Base-by-base conservation (phyloP, 139 green algal genomes). In the Picochlorum sp. region DNA sequence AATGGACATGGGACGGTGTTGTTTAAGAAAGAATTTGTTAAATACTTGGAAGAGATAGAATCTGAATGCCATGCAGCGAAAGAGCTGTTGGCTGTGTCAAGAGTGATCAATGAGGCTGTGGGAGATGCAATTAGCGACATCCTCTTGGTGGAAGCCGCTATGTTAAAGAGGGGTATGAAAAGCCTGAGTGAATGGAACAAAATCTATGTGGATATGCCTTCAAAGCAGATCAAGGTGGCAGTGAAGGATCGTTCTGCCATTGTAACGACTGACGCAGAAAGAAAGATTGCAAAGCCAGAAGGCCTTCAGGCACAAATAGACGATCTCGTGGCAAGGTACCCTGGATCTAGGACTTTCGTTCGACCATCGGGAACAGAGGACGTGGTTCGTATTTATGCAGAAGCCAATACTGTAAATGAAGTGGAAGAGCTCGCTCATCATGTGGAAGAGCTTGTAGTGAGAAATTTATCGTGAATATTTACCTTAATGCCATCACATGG, bases 1-100 rank as follows among this genome's bases (percentile, higher is more conserved):
- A 99, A 99, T 62, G 93, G 93, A 6, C 92, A 98, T 59, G 92
- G 92, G 63, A 96, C 87, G 0, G 85, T 96, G 30, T 70, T 98
- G 7, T 95, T 98, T 64, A 76, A 69, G 12, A 36, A 61, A 1
- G 13, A 31, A 5, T 62, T 94, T 33, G 24, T 59, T 7, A 33
- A 49, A 35, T 32, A 45, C 18, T 10, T 67, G 26, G 30, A 26
- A 3, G 28, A 45, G 1, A 13, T 67, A 33, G 20, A 43, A 5
- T 20, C 20, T n/a, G 51, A 69, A 39, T 61, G 33, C 30, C n/a
- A 32, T 8, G 65, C 65, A 7, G 68, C 63, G 3, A 33, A 33
- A 25, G 70, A 78, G 3, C 62, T 94, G 57, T 67, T 91, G 26
- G 67, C 75, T 26, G 67, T 94, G n/a, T 59, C 44, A 20, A 57